Conservation (phyloP, 371 early-diverging fungal genomes). For the Mucor circinelloides region DNA sequence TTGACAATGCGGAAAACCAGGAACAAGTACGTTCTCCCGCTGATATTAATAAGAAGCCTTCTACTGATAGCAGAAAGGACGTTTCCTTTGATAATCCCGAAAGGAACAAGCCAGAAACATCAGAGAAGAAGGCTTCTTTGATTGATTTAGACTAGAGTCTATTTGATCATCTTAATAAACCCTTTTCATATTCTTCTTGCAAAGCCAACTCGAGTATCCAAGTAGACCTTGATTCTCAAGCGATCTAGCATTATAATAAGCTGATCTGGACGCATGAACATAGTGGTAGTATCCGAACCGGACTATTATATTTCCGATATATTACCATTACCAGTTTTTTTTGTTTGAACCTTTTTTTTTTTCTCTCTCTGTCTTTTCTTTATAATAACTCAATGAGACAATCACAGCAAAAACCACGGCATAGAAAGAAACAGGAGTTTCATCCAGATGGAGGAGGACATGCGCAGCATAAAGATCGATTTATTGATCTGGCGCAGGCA, state of each 20-base stretch:
- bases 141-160: background rate
- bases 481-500: slow-evolving; percentile 52
- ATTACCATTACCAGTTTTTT: background rate
- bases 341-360: background rate
- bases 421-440: background rate
- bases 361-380: background rate
- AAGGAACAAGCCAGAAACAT: background rate
- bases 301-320: background rate
- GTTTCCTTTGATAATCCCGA: background rate
- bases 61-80: background rate
- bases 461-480: slow-evolving; percentile 33
- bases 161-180: background rate
- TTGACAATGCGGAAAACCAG: background rate
- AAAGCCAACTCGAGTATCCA: no score
- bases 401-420: background rate
- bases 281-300: background rate
- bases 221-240: no score
- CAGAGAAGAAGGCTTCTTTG: background rate
- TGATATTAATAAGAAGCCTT: background rate
- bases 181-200: background rate
- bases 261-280: background rate
- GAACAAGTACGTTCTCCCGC: background rate
- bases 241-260: no score
- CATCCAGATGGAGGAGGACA: background rate
- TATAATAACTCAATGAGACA: background rate